Percentiles rank a stretch among this genome's conserved stretches.
phyloP scores from a whole-genome alignment of 176 grass and related monocot species.

The Carex scoparia region DNA sequence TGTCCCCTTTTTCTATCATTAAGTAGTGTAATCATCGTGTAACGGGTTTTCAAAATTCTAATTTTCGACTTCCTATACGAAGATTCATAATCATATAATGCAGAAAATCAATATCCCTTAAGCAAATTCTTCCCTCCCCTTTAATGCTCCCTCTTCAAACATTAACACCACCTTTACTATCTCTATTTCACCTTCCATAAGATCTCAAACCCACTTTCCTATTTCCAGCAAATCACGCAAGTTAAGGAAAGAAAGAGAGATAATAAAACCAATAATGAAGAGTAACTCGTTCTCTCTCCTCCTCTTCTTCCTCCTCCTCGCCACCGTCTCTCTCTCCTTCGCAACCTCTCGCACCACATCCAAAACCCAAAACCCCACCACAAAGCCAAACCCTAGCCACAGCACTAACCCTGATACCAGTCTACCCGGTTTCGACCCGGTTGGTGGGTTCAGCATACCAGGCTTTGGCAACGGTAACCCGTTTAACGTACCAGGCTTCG shows the following conservation, averaged over 20 bases:
- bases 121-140: not conserved
- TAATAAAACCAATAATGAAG: slow-evolving; percentile 30
- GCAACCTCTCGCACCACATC: slow-evolving; percentile 28
- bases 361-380: not conserved
- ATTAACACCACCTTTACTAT: not conserved
- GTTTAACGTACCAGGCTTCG: slow-evolving; percentile 44
- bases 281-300: slow-evolving; percentile 1
- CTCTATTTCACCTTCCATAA: not conserved
- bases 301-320: slow-evolving; percentile 28
- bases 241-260: not conserved
- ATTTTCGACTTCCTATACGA: not conserved
- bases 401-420: not conserved
- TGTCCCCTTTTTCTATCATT: not conserved
- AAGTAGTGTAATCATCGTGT: not conserved
- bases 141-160: slow-evolving; percentile 29
- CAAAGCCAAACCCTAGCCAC: slow-evolving; percentile 10
- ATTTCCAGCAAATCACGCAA: not conserved
- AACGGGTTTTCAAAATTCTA: not conserved
- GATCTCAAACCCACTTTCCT: not conserved
- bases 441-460: slow-evolving; percentile 27
- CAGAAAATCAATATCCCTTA: not conserved
- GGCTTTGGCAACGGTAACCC: slow-evolving; percentile 22
- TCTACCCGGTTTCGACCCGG: slow-evolving; percentile 43
- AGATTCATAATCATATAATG: not conserved
- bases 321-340: slow-evolving; percentile 5